Evolutionary conservation across 2,329 filamentous ascomycete species (phyloP).

Genomic region (Akanthomyces muscarius): DNA sequence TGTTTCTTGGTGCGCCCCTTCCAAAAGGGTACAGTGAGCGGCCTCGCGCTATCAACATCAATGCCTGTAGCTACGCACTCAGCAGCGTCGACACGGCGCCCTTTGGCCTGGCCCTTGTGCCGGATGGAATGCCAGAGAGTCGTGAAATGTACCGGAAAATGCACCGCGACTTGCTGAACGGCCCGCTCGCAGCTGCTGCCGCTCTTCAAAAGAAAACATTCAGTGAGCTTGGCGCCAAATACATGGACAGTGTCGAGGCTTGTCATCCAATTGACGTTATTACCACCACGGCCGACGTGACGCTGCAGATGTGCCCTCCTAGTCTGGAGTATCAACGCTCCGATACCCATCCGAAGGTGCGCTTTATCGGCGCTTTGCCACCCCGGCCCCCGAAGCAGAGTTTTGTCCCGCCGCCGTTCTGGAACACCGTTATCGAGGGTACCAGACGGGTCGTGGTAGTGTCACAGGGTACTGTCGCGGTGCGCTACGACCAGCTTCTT

Average conservation of each 20-base stretch:
- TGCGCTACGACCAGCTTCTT: conserved; percentile 38
- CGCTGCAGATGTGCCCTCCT: conserved; percentile 35
- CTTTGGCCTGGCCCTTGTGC: conserved; percentile 36
- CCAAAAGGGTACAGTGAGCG: conserved; percentile 34
- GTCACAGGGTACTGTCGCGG: conserved; percentile 43
- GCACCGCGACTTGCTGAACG: not conserved
- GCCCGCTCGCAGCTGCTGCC: not conserved
- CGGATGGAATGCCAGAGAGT: conserved; percentile 34
- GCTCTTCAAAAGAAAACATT: not conserved
- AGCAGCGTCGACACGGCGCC: conserved; percentile 37
- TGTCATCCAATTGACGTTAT: conserved; percentile 25
- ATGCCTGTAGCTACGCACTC: conserved; percentile 34
- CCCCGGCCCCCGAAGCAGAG: conserved; percentile 27
- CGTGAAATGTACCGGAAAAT: conserved; percentile 31
- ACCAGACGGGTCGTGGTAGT: conserved; percentile 42
- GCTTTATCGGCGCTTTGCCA: conserved; percentile 41
- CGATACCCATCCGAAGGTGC: conserved; percentile 35
- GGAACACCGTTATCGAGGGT: conserved; percentile 35
- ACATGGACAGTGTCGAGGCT: conserved; percentile 29
- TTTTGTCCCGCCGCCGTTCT: conserved; percentile 40
- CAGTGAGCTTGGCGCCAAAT: not conserved
- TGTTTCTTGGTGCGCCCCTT: conserved; percentile 35
- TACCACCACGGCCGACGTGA: conserved; percentile 29
- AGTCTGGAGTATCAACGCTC: conserved; percentile 37
- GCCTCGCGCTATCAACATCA: conserved; percentile 37